Evolutionary conservation across 768 basidiomycete species (phyloP), one percentile per base, ranked within the genome.

Genomic region (Mycena epipterygia): DNA sequence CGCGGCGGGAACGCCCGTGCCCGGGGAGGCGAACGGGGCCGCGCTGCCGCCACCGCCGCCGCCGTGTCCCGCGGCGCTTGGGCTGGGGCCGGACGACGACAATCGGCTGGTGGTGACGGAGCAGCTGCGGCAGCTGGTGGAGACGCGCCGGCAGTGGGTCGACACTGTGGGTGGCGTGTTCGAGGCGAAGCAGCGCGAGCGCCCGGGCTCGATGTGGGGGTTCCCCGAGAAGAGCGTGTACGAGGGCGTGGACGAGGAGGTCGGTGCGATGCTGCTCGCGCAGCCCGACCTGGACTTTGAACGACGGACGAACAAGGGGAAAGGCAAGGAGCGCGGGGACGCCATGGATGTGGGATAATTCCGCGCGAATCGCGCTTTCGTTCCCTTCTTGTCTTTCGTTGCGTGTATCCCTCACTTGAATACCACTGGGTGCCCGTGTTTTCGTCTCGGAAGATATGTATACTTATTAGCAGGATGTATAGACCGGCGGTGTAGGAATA

Each of bases 111-210:
- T 87, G 32, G 87, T 95, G 29, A 87, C 89, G 35, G 91, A 94
- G 29, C 88, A 91, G 75, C 80, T 97, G 66, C 85, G 84, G 73
- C 88, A 91, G 67, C 85, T 96, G 32, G 90, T 98, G 19, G 88
- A 89, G 73, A 93, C 91, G 70, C 85, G 97, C 42, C 83, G 90
- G 73, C 85, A 91, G 73, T 96, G 95, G 91, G 92, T 95, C 25
- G 89, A 93, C 57, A 84, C 81, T 41, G 89, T 98, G 7, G 95
- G 94, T 12, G 81, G 82, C 8, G 86, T 93, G 67, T 95, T 98
- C 75, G 91, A 93, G 33, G 84, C 88, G 81, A 92, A 92, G 86
- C 91, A 93, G 82, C 79, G 79, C 75, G 85, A 86, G 65, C 81
- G 78, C 52, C 91, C 91, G 0, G 93, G 95, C 55, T 82, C 91